A percentile compares a stretch with the other conserved stretches of the same genome.
phyloP scores from a whole-genome alignment of 352 stramenopile species.

The Phytophthora pini region DNA sequence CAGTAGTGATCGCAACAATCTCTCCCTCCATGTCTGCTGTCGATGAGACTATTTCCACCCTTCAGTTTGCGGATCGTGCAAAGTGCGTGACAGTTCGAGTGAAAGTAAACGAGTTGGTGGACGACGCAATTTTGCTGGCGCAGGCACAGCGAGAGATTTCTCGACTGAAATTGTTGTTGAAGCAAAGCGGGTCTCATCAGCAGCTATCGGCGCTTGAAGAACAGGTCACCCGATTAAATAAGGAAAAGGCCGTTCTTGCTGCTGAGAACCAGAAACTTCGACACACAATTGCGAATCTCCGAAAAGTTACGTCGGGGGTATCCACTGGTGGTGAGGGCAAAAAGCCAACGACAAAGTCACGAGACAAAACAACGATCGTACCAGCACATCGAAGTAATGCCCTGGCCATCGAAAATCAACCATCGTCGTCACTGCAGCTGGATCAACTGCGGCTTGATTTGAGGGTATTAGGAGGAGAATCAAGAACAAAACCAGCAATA shows the following conservation, averaged over 20 bases:
- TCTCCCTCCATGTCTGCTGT: conserved; percentile 76
- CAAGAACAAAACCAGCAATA: conserved; percentile 11
- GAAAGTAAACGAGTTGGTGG: conserved; percentile 82
- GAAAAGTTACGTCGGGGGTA: conserved; percentile 15
- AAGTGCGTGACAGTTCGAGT: conserved; percentile 81
- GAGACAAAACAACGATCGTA: conserved; percentile 4
- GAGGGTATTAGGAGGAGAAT: conserved; percentile 1
- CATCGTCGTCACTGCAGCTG: conserved; percentile 31
- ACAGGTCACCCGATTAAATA: conserved; percentile 44
- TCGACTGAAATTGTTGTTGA: conserved; percentile 62
- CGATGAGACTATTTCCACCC: conserved; percentile 92
- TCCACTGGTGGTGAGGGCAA: conserved; percentile 1
- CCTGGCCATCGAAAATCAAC: conserved; percentile 5
- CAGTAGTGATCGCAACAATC: conserved; percentile 90
- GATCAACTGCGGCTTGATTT: conserved; percentile 49
- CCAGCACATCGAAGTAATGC: conserved; percentile 2
- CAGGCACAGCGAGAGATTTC: conserved; percentile 79
- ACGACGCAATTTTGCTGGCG: conserved; percentile 80
- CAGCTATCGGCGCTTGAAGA: conserved; percentile 50
- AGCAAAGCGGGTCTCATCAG: conserved; percentile 46
- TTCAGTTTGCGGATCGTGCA: conserved; percentile 89
- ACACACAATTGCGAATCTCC: conserved; percentile 30
- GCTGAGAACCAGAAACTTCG: conserved; percentile 63
- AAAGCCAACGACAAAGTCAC: conserved; percentile 1
- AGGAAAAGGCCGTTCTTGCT: conserved; percentile 53